Percentiles rank a stretch among this genome's conserved stretches.
These are phyloP conservation scores for Fusarium haematococcum DNA, from an alignment of 2,329 filamentous ascomycete species.

Conservation along the genomic window DNA sequence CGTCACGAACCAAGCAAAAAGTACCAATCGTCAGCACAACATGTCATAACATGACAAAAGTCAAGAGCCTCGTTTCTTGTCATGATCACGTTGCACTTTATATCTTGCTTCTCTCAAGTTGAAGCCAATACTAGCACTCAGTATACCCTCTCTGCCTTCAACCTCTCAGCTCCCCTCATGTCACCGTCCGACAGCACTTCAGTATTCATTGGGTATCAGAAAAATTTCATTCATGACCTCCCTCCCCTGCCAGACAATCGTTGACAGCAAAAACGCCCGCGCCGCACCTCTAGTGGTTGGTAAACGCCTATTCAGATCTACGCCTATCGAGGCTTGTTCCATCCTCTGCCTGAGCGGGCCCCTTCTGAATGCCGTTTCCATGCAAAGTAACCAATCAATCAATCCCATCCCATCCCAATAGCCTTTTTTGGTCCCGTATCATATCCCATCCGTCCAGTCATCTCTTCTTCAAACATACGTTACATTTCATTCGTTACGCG, in stretches of 20 bases:
- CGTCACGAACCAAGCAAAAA: neutral
- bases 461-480: conserved; percentile 31
- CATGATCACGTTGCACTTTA: neutral
- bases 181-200: conserved; percentile 40
- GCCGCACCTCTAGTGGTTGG: conserved; percentile 44
- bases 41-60: neutral
- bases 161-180: neutral
- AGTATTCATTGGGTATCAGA: conserved; percentile 36
- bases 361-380: conserved; percentile 31
- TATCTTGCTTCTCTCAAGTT: neutral
- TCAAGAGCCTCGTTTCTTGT: neutral
- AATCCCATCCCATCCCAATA: conserved; percentile 8
- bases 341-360: conserved; percentile 28
- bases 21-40: neutral
- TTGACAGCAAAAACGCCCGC: conserved; percentile 41
- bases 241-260: conserved; percentile 28
- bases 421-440: conserved; percentile 13
- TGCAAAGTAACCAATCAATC: neutral
- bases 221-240: conserved; percentile 43
- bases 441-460: conserved; percentile 32
- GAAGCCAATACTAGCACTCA: neutral
- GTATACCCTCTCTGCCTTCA: neutral
- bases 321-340: conserved; percentile 34
- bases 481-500: conserved; percentile 68
- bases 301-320: conserved; percentile 48